Evolutionary conservation across 345 rosid species (phyloP).

Genomic region (Rhodamnia argentea): DNA sequence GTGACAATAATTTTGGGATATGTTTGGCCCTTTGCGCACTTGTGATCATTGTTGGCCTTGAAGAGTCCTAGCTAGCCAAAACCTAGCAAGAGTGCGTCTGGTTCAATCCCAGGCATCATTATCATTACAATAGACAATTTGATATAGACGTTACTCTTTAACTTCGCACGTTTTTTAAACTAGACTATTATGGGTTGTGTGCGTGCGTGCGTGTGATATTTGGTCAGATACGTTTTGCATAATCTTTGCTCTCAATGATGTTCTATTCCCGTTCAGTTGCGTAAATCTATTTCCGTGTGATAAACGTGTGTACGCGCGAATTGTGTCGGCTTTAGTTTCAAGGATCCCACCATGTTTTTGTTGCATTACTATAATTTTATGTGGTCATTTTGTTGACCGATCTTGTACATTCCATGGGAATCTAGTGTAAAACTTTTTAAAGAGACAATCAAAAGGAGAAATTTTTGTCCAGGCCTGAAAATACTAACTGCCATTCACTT

Average conservation of each 20-base stretch:
- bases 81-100: no score
- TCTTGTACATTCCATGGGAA: not conserved
- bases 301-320: not conserved
- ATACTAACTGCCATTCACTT: not conserved
- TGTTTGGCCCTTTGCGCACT: not conserved
- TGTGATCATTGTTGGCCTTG: not conserved
- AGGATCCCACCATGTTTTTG: not conserved
- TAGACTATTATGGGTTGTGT: no score
- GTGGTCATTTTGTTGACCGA: not conserved
- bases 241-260: not conserved
- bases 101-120: no score
- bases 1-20: not conserved
- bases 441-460: not conserved
- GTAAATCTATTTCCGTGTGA: not conserved
- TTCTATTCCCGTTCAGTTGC: not conserved
- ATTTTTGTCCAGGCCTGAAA: not conserved
- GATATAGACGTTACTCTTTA: no score
- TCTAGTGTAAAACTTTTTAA: not conserved
- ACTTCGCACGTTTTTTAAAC: no score
- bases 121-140: no score
- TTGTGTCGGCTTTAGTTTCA: not conserved
- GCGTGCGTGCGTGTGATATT: no score
- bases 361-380: not conserved
- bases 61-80: no score
- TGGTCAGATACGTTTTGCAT: no score